A percentile compares a stretch with the other conserved stretches of the same genome.
phyloP scores from a whole-genome alignment of 805 yeast species.

The Barnettozyma pratensis region DNA sequence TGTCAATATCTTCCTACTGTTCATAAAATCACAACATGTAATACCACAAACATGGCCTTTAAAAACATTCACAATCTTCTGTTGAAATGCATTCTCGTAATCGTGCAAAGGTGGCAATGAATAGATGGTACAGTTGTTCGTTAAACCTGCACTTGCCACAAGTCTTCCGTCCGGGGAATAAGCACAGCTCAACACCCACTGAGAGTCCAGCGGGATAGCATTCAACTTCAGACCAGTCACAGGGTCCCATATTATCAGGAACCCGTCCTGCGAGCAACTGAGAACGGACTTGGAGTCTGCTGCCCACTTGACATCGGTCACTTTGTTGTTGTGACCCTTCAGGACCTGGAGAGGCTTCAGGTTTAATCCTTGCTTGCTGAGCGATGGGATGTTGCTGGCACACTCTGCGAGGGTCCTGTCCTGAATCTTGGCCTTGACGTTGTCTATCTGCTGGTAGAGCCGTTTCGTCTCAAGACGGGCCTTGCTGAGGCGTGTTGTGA shows the following conservation, averaged over 20 bases:
- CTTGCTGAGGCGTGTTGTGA: constrained; percentile 22
- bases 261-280: constrained; percentile 85
- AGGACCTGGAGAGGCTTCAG: constrained; percentile 33
- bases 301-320: constrained; percentile 67
- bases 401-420: constrained; percentile 42
- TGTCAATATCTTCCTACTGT: constrained; percentile 53
- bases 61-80: constrained; percentile 46
- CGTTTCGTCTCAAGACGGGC: constrained; percentile 43
- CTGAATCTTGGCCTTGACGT: constrained; percentile 35
- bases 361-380: constrained; percentile 22
- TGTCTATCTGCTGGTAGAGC: constrained; percentile 46
- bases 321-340: constrained; percentile 65
- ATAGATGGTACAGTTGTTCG: constrained; percentile 72
- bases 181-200: constrained; percentile 76
- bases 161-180: constrained; percentile 59
- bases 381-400: constrained; percentile 21
- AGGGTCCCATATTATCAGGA: constrained; percentile 78
- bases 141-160: constrained; percentile 80
- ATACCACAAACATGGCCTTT: constrained; percentile 84
- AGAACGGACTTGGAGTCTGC: constrained; percentile 53
- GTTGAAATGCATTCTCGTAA: constrained; percentile 30
- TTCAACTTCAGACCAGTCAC: constrained; percentile 63
- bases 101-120: constrained; percentile 27
- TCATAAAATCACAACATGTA: constrained; percentile 66
- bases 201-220: constrained; percentile 67